phyloP scores from a whole-genome alignment of 1,284 basidiomycete species.

The Heterobasidion irregulare region DNA sequence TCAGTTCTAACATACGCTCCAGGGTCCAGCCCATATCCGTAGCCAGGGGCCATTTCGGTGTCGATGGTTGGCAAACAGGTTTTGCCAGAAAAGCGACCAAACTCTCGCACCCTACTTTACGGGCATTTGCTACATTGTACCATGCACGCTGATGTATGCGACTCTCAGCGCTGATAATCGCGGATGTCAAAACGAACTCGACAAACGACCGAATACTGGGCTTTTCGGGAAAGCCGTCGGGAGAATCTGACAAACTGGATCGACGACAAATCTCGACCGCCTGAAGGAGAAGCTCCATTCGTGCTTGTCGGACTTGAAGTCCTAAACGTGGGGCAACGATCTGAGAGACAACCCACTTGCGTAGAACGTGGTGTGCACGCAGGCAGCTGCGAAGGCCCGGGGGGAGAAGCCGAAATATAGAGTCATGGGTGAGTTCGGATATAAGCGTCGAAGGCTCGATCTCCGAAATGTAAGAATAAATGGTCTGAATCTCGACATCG shows the following conservation, averaged over 20 bases:
- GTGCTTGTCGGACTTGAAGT: constrained; percentile 49
- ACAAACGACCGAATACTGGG: constrained; percentile 69
- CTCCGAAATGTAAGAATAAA: constrained; percentile 63
- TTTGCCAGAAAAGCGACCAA: constrained; percentile 46
- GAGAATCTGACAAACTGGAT: constrained; percentile 37
- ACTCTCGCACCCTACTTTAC: constrained; percentile 54
- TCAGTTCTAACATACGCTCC: constrained; percentile 70
- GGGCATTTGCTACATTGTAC: constrained; percentile 54
- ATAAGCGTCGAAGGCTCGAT: constrained; percentile 63
- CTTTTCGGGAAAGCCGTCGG: constrained; percentile 28
- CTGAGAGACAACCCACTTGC: constrained; percentile 69
- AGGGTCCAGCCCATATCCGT: constrained; percentile 76
- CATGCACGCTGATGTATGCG: constrained; percentile 64
- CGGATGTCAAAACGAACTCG: constrained; percentile 64
- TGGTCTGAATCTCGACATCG: constrained; percentile 63
- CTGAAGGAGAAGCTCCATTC: constrained; percentile 62
- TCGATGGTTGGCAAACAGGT: constrained; percentile 33
- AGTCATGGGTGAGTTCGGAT: constrained; percentile 59
- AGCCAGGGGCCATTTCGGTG: constrained; percentile 45
- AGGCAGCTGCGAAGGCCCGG: constrained; percentile 67
- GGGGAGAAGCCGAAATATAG: constrained; percentile 63
- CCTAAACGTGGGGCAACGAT: constrained; percentile 56
- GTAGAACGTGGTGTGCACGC: constrained; percentile 62
- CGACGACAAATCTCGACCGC: constrained; percentile 65
- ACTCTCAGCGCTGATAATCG: constrained; percentile 66